phyloP scores from a whole-genome alignment of 2,329 filamentous ascomycete genomes.

The Xylariaceae sp. region DNA sequence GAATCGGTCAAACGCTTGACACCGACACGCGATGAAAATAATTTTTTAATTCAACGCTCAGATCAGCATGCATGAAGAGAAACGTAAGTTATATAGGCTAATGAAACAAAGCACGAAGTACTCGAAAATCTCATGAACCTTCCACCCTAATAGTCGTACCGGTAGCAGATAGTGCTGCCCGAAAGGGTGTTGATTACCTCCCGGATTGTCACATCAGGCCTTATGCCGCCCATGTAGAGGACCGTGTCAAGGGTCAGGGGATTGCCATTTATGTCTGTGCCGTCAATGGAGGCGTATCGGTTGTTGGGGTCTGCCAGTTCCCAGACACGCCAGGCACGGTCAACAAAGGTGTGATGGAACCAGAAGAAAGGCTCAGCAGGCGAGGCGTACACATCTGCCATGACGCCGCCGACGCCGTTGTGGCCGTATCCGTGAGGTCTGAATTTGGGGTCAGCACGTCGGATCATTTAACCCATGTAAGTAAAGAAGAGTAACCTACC shows the following conservation, averaged over 20 bases:
- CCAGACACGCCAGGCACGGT: slow-evolving; percentile 28
- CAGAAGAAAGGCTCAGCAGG: slow-evolving; percentile 30
- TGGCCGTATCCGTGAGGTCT: slow-evolving; percentile 31
- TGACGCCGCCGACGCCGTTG: slow-evolving; percentile 27
- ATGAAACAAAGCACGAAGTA: too few relatives aligned
- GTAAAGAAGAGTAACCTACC: slow-evolving; percentile 18
- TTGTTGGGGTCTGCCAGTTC: slow-evolving; percentile 23
- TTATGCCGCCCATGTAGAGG: slow-evolving; percentile 23
- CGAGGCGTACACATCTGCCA: slow-evolving; percentile 27
- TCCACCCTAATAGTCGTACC: slow-evolving; percentile 30
- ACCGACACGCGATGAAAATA: too few relatives aligned
- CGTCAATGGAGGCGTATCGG: slow-evolving; percentile 25
- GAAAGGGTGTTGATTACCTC: slow-evolving; percentile 27
- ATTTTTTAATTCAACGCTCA: too few relatives aligned
- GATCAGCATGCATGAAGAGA: too few relatives aligned
- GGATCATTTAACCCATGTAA: not conserved
- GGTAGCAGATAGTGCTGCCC: slow-evolving; percentile 22
- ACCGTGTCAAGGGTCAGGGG: slow-evolving; percentile 22
- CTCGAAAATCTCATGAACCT: too few relatives aligned
- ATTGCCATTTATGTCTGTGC: slow-evolving; percentile 25
- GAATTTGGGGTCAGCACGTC: slow-evolving; percentile 1
- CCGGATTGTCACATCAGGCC: slow-evolving; percentile 24
- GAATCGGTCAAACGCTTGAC: too few relatives aligned
- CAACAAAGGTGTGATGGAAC: slow-evolving; percentile 31
- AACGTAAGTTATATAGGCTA: too few relatives aligned